Base-by-base conservation (phyloP, 257 asterid species). In the Capsicum chinense region DNA sequence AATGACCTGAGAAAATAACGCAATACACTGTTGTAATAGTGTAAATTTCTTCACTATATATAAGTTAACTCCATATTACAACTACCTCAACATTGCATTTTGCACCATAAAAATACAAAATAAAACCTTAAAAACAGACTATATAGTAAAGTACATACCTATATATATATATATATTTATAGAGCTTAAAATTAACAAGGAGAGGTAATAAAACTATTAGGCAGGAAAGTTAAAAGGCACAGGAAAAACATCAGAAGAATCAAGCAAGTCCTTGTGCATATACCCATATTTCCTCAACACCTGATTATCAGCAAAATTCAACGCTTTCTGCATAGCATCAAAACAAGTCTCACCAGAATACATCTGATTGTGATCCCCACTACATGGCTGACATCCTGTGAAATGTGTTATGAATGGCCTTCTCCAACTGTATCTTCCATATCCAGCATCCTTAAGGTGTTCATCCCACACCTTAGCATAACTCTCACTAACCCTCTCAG, bases 301-400 rank as follows among this genome's bases (percentile, higher is more conserved):
- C 87, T 97, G 99, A 87, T 97, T 93, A 88, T 97, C 99, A 0
- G 99, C 99, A 68, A 97, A 97, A 54, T 83, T 81, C 89, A 97
- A 82, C 4, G 98, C 98, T 78, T 78, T 91, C 69, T 91, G 95
- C 98, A 97, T 94, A 0, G 95, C 94, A 5, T 93, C 95, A 35
- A 91, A 89, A 48, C 99, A 97, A 17, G 92, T 87, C 67, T 91
- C 88, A 7, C 93, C 98, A 10, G 99, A 93, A 37, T 97, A 97
- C 95, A 94, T 89, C 87, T 92, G 93, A 84, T 95, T 95, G 64
- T 91, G 98, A 50, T 87, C 90, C 80, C 99, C 99, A 84, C 98
- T 93, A 39, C 99, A 97, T 0, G 99, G 99, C 92, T 97, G 98
- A 83, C 99, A 97, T 8, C 99, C 99, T 0, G 99, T 97, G 91